These are phyloP conservation scores for Lasiodiplodia sp. DNA, from an alignment of 2,329 filamentous ascomycete species.

Conservation along the genomic window DNA sequence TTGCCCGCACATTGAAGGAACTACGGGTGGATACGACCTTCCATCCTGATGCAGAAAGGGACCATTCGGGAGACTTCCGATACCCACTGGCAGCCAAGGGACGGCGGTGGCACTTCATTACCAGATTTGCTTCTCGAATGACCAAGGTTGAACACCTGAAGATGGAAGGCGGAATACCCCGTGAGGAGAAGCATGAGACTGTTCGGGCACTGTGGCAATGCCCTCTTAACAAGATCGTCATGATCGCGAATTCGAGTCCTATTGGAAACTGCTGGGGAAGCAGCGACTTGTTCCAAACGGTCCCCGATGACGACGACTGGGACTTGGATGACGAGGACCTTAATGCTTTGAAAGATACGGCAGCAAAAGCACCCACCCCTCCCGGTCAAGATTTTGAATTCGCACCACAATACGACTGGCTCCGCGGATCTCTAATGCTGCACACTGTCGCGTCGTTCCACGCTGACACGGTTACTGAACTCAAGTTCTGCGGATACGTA, in stretches of 20 bases:
- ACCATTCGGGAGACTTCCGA: slow-evolving; percentile 36
- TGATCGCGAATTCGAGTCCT: slow-evolving; percentile 54
- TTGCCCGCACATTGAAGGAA: slow-evolving; percentile 50
- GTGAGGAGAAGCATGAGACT: slow-evolving; percentile 56
- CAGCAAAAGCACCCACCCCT: slow-evolving; percentile 16
- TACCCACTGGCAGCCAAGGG: slow-evolving; percentile 34
- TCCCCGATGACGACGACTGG: slow-evolving; percentile 4
- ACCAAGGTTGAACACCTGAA: slow-evolving; percentile 53
- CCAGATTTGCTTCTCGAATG: slow-evolving; percentile 52
- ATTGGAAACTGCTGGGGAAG: slow-evolving; percentile 55
- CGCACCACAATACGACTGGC: slow-evolving; percentile 51
- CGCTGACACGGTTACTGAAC: slow-evolving; percentile 49
- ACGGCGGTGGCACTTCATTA: slow-evolving; percentile 50
- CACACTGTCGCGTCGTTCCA: slow-evolving; percentile 52
- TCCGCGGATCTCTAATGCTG: slow-evolving; percentile 47
- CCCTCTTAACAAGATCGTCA: slow-evolving; percentile 53
- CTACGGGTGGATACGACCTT: slow-evolving; percentile 51
- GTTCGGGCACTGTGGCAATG: slow-evolving; percentile 52
- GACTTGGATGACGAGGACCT: slow-evolving; percentile 36
- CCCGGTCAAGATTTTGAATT: slow-evolving; percentile 40
- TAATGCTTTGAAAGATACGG: slow-evolving; percentile 39
- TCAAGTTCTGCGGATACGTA: slow-evolving; percentile 58
- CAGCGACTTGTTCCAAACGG: slow-evolving; percentile 35
- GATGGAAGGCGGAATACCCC: slow-evolving; percentile 55
- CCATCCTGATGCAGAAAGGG: slow-evolving; percentile 34